Evolutionary conservation across 495 filamentous ascomycete genomes (phyloP), one percentile per base, ranked within the genome.

Genomic region (Schizothecium vesticola): DNA sequence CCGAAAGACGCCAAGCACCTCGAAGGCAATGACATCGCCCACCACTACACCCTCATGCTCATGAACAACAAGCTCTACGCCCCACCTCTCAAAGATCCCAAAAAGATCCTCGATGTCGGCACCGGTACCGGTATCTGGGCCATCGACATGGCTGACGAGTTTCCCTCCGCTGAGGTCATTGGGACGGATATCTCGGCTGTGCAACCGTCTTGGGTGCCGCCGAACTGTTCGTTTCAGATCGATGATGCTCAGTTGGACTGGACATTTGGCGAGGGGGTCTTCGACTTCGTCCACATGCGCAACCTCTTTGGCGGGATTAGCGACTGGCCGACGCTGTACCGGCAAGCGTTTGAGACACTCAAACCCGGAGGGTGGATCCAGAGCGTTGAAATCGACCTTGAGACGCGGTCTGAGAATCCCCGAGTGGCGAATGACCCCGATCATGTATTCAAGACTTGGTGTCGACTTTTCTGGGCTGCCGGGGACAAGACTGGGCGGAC

Each of bases 131-230:
- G n/a, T n/a, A n/a, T n/a, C n/a, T n/a, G n/a, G n/a, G n/a, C n/a
- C n/a, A n/a, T n/a, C n/a, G n/a, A n/a, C n/a, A n/a, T n/a, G n/a
- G n/a, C n/a, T n/a, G n/a, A n/a, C n/a, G n/a, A n/a, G n/a, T n/a
- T n/a, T n/a, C n/a, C n/a, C n/a, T n/a, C n/a, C n/a, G n/a, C n/a
- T n/a, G n/a, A n/a, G n/a, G n/a, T n/a, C n/a, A n/a, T n/a, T n/a
- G n/a, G n/a, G n/a, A n/a, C 84, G 25, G 86, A 88, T 67, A 79
- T 89, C 61, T 84, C 81, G n/a, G 76, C 82, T 1, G 79, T 82
- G 63, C 81, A 85, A 64, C 81, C 82, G 0, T 75, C 73, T 25
- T 81, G 79, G 73, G 77, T 83, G 7, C 82, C 83, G 5, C 82
- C 82, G 1, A 87, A 86, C 70, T 71, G 75, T 24, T 76, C 74